phyloP scores from a whole-genome alignment of 108 stramenopile species.

The Nitzschia sp. region DNA sequence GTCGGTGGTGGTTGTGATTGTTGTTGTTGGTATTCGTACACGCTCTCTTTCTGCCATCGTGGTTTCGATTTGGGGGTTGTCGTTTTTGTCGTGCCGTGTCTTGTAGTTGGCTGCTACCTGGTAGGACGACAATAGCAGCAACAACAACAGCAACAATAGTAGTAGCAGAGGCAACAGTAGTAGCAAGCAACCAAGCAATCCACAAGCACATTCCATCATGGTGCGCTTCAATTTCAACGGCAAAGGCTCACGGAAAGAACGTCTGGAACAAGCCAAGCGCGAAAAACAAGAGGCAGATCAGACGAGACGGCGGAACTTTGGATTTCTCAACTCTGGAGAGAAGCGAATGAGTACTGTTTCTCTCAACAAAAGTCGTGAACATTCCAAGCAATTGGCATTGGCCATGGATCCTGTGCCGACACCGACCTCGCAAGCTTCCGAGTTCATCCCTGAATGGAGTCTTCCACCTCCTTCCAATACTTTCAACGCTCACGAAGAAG shows the following conservation, averaged over 20 bases:
- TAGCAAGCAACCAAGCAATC: too few relatives aligned
- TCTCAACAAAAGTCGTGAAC: constrained; percentile 20
- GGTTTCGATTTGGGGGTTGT: too few relatives aligned
- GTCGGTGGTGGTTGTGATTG: too few relatives aligned
- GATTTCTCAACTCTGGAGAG: constrained; percentile 28
- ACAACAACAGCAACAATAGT: too few relatives aligned
- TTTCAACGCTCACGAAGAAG: neutral
- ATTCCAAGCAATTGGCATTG: constrained; percentile 35
- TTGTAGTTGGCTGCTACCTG: too few relatives aligned
- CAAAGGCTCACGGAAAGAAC: constrained; percentile 11
- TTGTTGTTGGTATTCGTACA: too few relatives aligned
- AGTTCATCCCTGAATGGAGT: neutral
- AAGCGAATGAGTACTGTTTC: neutral
- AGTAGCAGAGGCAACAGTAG: too few relatives aligned
- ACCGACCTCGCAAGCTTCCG: constrained; percentile 1
- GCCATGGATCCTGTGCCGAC: constrained; percentile 14
- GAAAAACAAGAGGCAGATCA: constrained; percentile 12
- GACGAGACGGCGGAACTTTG: constrained; percentile 34
- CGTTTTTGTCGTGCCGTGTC: too few relatives aligned
- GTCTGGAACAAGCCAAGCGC: constrained; percentile 12
- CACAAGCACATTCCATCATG: constrained; percentile 3
- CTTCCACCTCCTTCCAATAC: neutral
- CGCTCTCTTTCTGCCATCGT: too few relatives aligned
- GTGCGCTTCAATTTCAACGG: constrained; percentile 10
- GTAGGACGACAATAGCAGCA: too few relatives aligned